Base-by-base conservation (phyloP, 2,329 filamentous ascomycete species). In the Nothopassalora personata region DNA sequence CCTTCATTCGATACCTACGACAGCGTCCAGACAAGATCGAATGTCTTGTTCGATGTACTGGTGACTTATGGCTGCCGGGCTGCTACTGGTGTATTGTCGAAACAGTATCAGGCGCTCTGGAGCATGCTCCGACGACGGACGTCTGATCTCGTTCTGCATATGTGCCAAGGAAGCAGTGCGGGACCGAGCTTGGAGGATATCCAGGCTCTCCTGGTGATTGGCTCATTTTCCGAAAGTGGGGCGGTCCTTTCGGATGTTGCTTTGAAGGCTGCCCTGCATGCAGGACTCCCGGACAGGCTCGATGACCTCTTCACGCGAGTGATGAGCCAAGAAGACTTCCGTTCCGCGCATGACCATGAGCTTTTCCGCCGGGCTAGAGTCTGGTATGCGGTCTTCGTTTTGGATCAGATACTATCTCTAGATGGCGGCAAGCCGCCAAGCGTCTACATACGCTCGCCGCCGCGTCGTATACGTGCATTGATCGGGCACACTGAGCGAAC, bases 341-440 rank as follows among this genome's bases (percentile, higher is more conserved):
- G 23, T 23, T 3, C 23, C 23, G 23, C 2, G 23, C 45, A 34
- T 34, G 8, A 15, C 48, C 19, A 48, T 28, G 23, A 23, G 51
- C 18, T 51, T 4, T 15, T 50, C 6, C 46, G n/a, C 5, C 55
- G 46, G 76, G 80, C 0, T 83, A 80, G 80, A 43, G 76, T 80
- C 0, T 83, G 81, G 80, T 78, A 82, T 66, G 79, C 78, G 3
- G 72, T 82, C 4, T 75, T 81, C 58, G 78, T 83, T 19, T 68
- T 83, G 10, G 80, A 82, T 27, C 76, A 82, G 60, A 82, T 72
- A 45, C 74, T 79, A 52, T 73, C 73, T 0, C 72, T 78, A 9
- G 77, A 79, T 57, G 75, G 74, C 31, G 80, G 79, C 0, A 79
- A 79, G 36, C 68, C 74, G 0, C 74, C 75, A 2, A 75, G 75